These are phyloP conservation scores for Cystobasidium sp. DNA, from an alignment of 1,284 basidiomycete species.

Conservation along the genomic window DNA sequence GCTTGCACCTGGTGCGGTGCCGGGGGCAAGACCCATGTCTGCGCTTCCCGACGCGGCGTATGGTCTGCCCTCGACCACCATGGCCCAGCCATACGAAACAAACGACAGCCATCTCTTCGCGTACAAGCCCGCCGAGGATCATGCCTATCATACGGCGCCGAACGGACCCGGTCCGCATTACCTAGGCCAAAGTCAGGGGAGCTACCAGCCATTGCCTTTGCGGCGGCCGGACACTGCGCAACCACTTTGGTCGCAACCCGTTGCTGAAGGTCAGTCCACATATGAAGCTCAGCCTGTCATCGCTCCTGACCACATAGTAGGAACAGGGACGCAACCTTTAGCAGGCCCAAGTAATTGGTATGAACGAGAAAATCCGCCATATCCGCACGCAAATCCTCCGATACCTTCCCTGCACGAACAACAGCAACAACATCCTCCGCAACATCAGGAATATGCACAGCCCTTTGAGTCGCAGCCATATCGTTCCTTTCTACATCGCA, in stretches of 20 bases:
- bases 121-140: conserved; percentile 8
- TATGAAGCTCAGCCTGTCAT: neutral
- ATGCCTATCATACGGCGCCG: neutral
- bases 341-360: conserved; percentile 19
- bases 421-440: neutral
- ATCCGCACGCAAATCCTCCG: neutral
- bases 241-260: conserved; percentile 9
- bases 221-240: neutral
- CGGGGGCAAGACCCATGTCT: conserved; percentile 1
- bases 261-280: neutral
- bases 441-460: no score
- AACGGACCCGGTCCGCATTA: neutral
- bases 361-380: neutral
- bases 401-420: neutral
- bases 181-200: neutral
- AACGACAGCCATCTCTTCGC: conserved; percentile 5
- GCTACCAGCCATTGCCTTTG: neutral
- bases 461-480: neutral
- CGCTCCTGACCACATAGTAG: no score
- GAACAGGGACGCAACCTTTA: neutral
- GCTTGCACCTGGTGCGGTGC: conserved; percentile 9
- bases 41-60: neutral
- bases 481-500: neutral
- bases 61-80: neutral
- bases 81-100: neutral